These are phyloP conservation scores for Carex myosuroides DNA, from an alignment of 176 grass and related monocot genomes.

Conservation along the genomic window DNA sequence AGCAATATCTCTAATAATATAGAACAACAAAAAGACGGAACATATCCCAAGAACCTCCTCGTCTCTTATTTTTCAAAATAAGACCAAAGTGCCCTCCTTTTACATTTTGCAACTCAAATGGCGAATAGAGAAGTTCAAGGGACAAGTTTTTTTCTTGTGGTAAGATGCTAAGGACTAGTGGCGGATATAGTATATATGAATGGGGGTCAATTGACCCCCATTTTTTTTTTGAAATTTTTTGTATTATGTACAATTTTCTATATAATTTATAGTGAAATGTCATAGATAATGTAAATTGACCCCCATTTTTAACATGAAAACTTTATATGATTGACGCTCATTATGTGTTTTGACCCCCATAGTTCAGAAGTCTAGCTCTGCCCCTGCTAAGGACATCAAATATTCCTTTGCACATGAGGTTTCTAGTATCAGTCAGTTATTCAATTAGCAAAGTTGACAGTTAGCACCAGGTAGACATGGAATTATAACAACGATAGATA, in stretches of 20 bases:
- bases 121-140: background rate
- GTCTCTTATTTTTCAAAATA: background rate
- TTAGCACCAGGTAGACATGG: background rate
- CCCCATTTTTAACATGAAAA: too few relatives aligned
- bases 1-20: background rate
- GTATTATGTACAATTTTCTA: too few relatives aligned
- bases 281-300: too few relatives aligned
- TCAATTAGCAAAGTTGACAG: background rate
- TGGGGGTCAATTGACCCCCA: too few relatives aligned
- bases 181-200: too few relatives aligned
- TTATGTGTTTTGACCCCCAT: too few relatives aligned
- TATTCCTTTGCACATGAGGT: background rate
- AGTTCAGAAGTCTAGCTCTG: too few relatives aligned
- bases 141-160: background rate
- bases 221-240: too few relatives aligned
- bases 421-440: background rate
- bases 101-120: background rate
- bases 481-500: background rate
- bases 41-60: background rate
- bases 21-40: background rate
- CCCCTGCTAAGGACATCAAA: background rate
- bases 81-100: background rate
- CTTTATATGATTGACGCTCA: too few relatives aligned
- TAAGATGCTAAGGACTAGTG: too few relatives aligned
- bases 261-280: too few relatives aligned